Evolutionary conservation across 2,329 filamentous ascomycete genomes (phyloP).

Genomic region (Colletotrichum navitas): DNA sequence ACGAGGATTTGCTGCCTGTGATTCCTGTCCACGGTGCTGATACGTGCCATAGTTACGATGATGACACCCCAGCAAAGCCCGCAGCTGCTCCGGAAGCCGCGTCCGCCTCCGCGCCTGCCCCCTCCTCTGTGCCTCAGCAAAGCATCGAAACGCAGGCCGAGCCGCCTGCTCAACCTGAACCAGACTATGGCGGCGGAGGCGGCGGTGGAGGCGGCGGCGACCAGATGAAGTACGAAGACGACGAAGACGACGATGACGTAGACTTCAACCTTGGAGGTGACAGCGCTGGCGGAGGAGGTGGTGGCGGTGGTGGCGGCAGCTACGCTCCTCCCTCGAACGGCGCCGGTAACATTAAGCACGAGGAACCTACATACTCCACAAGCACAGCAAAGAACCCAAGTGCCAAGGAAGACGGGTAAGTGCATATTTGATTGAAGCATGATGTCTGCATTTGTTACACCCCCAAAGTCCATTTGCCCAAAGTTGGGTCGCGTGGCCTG

Average conservation of each 20-base stretch:
- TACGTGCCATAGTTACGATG: conserved; percentile 69
- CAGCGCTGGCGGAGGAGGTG: conserved; percentile 48
- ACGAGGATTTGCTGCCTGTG: conserved; percentile 43
- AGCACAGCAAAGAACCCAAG: conserved; percentile 67
- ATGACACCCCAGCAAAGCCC: conserved; percentile 63
- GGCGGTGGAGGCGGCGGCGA: conserved; percentile 44
- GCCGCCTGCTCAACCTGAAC: conserved; percentile 47
- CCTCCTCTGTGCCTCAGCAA: conserved; percentile 44
- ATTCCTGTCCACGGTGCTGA: conserved; percentile 20
- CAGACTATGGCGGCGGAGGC: conserved; percentile 52
- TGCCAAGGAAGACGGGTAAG: conserved; percentile 92
- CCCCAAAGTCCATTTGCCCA: not conserved
- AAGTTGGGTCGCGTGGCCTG: conserved; percentile 17
- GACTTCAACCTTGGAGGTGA: conserved; percentile 69
- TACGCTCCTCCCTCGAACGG: conserved; percentile 39
- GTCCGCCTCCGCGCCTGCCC: conserved; percentile 49
- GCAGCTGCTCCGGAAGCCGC: conserved; percentile 53
- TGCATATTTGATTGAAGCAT: conserved; percentile 50
- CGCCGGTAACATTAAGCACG: conserved; percentile 43
- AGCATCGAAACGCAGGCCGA: conserved; percentile 49
- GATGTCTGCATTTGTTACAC: conserved; percentile 26
- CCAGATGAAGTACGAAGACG: conserved; percentile 60
- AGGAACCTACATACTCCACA: conserved; percentile 50
- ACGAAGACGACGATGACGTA: conserved; percentile 69
- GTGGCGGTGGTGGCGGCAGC: conserved; percentile 14